phyloP scores from a whole-genome alignment of 805 yeast genomes.

The Wickerhamomyces strasburgensis region DNA sequence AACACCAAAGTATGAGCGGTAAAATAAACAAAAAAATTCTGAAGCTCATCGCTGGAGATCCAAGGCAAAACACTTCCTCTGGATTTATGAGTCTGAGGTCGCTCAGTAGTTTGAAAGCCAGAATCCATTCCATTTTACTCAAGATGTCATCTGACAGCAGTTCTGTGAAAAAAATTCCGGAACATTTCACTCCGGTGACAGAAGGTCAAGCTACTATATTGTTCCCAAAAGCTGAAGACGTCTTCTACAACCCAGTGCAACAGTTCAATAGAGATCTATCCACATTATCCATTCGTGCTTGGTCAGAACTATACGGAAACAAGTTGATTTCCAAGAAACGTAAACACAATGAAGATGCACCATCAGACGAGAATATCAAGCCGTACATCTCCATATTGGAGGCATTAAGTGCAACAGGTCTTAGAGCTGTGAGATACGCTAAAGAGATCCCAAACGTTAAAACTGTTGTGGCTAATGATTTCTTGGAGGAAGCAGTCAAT shows the following conservation, averaged over 20 bases:
- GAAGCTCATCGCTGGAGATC: background rate
- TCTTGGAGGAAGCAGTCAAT: conserved; percentile 78
- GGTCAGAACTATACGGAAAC: conserved; percentile 59
- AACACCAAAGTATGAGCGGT: too few relatives aligned
- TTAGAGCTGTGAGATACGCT: conserved; percentile 90
- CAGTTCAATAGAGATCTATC: conserved; percentile 94
- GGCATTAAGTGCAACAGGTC: conserved; percentile 92
- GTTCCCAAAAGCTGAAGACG: conserved; percentile 75
- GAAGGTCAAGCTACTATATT: conserved; percentile 87
- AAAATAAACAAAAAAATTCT: too few relatives aligned
- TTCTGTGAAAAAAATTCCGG: conserved; percentile 2
- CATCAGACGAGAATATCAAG: conserved; percentile 13
- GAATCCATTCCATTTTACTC: background rate
- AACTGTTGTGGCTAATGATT: conserved; percentile 82
- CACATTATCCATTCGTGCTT: conserved; percentile 79
- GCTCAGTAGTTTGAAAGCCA: background rate
- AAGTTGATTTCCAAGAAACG: conserved; percentile 26
- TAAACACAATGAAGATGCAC: conserved; percentile 26
- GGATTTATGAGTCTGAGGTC: background rate
- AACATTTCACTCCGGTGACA: conserved; percentile 35
- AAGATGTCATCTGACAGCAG: conserved; percentile 1
- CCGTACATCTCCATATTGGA: conserved; percentile 67
- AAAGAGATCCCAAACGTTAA: conserved; percentile 79
- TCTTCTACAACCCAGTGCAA: conserved; percentile 94
- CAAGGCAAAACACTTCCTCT: background rate